Conservation (phyloP, 1,284 basidiomycete genomes). For the Coniophora puteana region DNA sequence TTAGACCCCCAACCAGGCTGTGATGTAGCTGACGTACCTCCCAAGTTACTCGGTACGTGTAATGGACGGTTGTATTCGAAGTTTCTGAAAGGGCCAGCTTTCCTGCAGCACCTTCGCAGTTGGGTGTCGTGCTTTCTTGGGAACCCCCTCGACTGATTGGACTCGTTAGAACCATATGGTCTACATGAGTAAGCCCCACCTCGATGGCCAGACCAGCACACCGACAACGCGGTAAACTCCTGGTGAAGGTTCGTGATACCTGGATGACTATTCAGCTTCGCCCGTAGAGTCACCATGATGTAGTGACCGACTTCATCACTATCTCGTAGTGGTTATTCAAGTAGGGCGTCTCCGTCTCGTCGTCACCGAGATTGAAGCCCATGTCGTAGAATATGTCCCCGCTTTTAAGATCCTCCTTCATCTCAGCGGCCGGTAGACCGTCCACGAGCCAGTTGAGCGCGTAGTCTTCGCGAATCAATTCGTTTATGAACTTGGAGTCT, state of each 20-base stretch:
- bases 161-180: slow-evolving; percentile 4
- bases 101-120: slow-evolving; percentile 31
- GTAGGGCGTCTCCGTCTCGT: slow-evolving; percentile 58
- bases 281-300: not conserved
- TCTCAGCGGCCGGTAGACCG: slow-evolving; percentile 90
- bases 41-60: slow-evolving; percentile 91
- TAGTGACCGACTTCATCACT: slow-evolving; percentile 55
- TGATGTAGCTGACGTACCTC: slow-evolving; percentile 44
- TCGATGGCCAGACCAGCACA: slow-evolving; percentile 87
- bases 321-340: slow-evolving; percentile 93
- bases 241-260: slow-evolving; percentile 78
- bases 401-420: slow-evolving; percentile 77
- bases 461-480: slow-evolving; percentile 90
- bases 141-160: slow-evolving; percentile 53
- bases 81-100: slow-evolving; percentile 66
- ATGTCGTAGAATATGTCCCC: slow-evolving; percentile 88
- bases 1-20: slow-evolving; percentile 8
- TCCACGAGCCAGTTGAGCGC: slow-evolving; percentile 95
- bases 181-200: slow-evolving; percentile 42
- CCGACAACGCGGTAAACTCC: slow-evolving; percentile 82
- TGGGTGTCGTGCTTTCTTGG: slow-evolving; percentile 41
- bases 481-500: slow-evolving; percentile 88
- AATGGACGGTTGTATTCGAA: slow-evolving; percentile 67
- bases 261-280: slow-evolving; percentile 30
- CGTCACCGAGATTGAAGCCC: slow-evolving; percentile 78